Percentiles rank a stretch among this genome's conserved stretches.
Conservation (phyloP, 805 yeast species). For the Spathaspora boniae region DNA sequence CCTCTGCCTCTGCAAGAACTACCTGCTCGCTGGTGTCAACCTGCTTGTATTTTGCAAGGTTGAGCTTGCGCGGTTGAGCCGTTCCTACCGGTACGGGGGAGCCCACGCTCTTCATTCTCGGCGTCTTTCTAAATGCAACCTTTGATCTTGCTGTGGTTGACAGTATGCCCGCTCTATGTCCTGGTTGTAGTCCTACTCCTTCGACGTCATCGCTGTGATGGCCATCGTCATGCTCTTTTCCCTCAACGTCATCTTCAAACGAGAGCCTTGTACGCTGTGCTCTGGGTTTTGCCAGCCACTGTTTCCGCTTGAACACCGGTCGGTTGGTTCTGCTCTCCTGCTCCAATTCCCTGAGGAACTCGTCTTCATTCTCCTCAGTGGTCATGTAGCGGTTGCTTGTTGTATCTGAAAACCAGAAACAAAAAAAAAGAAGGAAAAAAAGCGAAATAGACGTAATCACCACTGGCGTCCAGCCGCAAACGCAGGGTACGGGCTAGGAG, state of each 20-base stretch:
- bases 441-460: too few relatives aligned
- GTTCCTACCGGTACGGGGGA: background rate
- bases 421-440: slow-evolving; percentile 4
- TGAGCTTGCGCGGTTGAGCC: too few relatives aligned
- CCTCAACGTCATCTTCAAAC: slow-evolving; percentile 17
- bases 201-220: background rate
- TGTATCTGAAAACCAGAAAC: background rate
- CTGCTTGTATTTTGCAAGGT: slow-evolving; percentile 13
- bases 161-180: background rate
- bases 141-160: background rate
- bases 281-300: slow-evolving; percentile 5
- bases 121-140: background rate
- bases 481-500: too few relatives aligned
- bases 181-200: slow-evolving; percentile 1
- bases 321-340: slow-evolving; percentile 1
- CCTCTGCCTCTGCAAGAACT: too few relatives aligned
- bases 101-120: background rate
- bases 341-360: slow-evolving; percentile 1
- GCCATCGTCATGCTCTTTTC: slow-evolving; percentile 10
- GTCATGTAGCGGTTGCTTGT: background rate
- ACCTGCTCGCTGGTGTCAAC: background rate
- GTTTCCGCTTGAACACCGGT: slow-evolving; percentile 9
- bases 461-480: too few relatives aligned
- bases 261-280: slow-evolving; percentile 11
- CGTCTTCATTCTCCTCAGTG: slow-evolving; percentile 4